Conservation (phyloP, 1,284 basidiomycete genomes). For the Sporisorium iseilematis-ciliati region DNA sequence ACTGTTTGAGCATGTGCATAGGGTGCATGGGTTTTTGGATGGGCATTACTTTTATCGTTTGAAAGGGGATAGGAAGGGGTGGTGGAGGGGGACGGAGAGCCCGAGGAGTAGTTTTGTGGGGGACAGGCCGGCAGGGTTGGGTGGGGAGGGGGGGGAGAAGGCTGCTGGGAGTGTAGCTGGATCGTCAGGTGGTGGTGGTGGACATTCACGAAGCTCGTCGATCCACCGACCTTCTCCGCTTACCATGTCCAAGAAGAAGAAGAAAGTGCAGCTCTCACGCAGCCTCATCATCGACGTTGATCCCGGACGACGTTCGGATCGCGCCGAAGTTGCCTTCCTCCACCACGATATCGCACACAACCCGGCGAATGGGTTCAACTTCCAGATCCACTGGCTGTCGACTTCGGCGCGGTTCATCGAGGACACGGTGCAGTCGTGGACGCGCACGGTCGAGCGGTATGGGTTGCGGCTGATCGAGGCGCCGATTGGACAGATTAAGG, state of each 20-base stretch:
- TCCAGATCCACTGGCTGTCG: constrained; percentile 94
- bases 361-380: constrained; percentile 69
- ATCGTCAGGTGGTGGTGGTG: constrained; percentile 14
- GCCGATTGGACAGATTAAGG: constrained; percentile 69
- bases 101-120: constrained; percentile 34
- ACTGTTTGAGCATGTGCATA: constrained; percentile 64
- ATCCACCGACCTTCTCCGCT: constrained; percentile 28
- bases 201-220: constrained; percentile 39
- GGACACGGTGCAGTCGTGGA: constrained; percentile 86
- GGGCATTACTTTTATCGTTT: constrained; percentile 68
- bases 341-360: constrained; percentile 69
- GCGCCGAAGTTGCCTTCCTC: constrained; percentile 66
- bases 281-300: constrained; percentile 66
- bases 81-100: constrained; percentile 48
- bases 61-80: constrained; percentile 37
- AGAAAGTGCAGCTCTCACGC: constrained; percentile 60
- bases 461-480: constrained; percentile 89
- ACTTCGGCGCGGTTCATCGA: constrained; percentile 96
- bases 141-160: constrained; percentile 5
- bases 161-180: constrained; percentile 3
- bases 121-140: constrained; percentile 32
- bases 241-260: constrained; percentile 44
- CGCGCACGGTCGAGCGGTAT: constrained; percentile 85
- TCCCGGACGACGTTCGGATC: constrained; percentile 58
- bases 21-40: constrained; percentile 65